phyloP scores from a whole-genome alignment of 164 flowering plant genomes.

The Stephania yunnanensis region DNA sequence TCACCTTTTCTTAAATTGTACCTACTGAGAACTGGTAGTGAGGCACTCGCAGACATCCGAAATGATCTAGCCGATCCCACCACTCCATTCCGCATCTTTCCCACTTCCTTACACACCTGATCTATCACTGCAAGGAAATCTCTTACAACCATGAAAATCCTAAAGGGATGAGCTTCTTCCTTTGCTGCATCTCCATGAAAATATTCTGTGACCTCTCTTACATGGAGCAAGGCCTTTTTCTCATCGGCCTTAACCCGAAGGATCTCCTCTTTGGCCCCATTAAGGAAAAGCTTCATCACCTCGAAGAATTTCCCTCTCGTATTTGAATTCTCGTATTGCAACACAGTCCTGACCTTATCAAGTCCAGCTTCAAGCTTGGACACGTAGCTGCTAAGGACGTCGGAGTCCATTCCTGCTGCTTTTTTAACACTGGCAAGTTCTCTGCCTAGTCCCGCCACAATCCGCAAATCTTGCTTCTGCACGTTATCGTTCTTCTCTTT shows the following conservation, averaged over 20 bases:
- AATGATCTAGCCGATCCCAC: slow-evolving; percentile 81
- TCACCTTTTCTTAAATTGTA: slow-evolving; percentile 43
- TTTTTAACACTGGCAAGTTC: slow-evolving; percentile 79
- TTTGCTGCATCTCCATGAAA: slow-evolving; percentile 86
- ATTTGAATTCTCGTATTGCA: slow-evolving; percentile 53
- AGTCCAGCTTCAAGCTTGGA: slow-evolving; percentile 81
- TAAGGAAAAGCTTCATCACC: slow-evolving; percentile 60
- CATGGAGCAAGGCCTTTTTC: slow-evolving; percentile 52
- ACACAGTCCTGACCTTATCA: slow-evolving; percentile 52
- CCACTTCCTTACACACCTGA: slow-evolving; percentile 93
- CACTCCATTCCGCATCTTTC: slow-evolving; percentile 55
- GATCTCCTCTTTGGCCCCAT: slow-evolving; percentile 69
- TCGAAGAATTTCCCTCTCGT: slow-evolving; percentile 59
- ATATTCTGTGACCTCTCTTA: slow-evolving; percentile 84
- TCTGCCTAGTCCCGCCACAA: slow-evolving; percentile 68
- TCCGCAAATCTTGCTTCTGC: slow-evolving; percentile 74
- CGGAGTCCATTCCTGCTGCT: slow-evolving; percentile 97
- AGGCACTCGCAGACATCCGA: slow-evolving; percentile 62
- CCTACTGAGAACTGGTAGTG: slow-evolving; percentile 74
- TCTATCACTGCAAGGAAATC: slow-evolving; percentile 84
- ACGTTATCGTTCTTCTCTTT: slow-evolving; percentile 48
- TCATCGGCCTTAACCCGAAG: slow-evolving; percentile 54
- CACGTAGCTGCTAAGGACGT: slow-evolving; percentile 73
- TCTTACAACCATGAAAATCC: slow-evolving; percentile 88
- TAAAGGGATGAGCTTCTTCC: slow-evolving; percentile 92